phyloP scores from a whole-genome alignment of 1,284 basidiomycete genomes.

The Ustilago vetiveriae region DNA sequence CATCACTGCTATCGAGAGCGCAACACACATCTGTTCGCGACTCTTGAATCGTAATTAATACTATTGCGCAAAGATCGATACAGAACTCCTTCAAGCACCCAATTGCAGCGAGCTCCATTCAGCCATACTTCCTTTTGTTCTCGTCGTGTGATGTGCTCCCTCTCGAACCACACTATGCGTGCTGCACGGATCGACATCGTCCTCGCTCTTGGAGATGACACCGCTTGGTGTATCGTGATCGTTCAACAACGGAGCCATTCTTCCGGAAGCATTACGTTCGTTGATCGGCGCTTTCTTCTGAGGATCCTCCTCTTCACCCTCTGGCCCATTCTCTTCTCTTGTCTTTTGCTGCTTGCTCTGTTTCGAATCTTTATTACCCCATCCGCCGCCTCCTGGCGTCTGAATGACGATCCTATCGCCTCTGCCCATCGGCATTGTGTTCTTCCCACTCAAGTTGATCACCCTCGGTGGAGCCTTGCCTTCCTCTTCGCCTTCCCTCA shows the following conservation, averaged over 20 bases:
- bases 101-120: conserved; percentile 53
- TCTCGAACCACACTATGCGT: conserved; percentile 14
- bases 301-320: not conserved
- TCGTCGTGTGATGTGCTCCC: conserved; percentile 27
- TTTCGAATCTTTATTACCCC: conserved; percentile 71
- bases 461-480: conserved; percentile 70
- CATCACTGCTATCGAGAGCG: not conserved
- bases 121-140: conserved; percentile 52
- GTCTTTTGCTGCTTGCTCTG: not conserved
- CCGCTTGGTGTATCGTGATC: conserved; percentile 24
- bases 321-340: not conserved
- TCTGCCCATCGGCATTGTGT: conserved; percentile 84
- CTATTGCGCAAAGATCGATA: too few species aligned
- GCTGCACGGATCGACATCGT: conserved; percentile 14
- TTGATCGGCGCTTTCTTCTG: conserved; percentile 29
- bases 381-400: conserved; percentile 92
- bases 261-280: conserved; percentile 32
- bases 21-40: too few species aligned
- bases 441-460: conserved; percentile 90
- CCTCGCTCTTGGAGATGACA: conserved; percentile 23
- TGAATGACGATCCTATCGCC: conserved; percentile 83
- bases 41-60: too few species aligned
- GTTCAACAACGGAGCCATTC: conserved; percentile 46
- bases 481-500: conserved; percentile 59
- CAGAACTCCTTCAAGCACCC: conserved; percentile 30